Conservation (phyloP, 106 monocot species). For the Gastrodia elata region DNA sequence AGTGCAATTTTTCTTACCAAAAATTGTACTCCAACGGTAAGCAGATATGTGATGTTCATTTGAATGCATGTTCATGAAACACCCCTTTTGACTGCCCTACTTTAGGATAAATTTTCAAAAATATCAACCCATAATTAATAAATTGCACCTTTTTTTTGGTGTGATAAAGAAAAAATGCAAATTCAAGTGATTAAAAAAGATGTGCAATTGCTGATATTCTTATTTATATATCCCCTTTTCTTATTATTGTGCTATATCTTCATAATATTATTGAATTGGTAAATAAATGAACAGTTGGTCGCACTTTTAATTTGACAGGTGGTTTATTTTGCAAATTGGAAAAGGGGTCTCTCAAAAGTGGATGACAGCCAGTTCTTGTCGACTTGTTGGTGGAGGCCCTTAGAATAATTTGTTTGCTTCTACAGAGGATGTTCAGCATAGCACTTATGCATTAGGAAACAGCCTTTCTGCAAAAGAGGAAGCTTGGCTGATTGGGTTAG, state of each 20-base stretch:
- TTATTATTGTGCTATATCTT: neutral
- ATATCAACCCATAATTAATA: neutral
- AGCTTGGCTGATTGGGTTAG: slow-evolving; percentile 80
- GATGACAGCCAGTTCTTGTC: slow-evolving; percentile 33
- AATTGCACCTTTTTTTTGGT: neutral
- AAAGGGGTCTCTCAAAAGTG: slow-evolving; percentile 41
- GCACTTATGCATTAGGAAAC: slow-evolving; percentile 69
- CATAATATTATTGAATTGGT: neutral
- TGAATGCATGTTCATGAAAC: neutral
- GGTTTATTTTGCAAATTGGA: slow-evolving; percentile 96
- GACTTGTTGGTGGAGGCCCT: slow-evolving; percentile 19
- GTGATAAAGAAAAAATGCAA: neutral
- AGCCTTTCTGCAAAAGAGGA: slow-evolving; percentile 76
- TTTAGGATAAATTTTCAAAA: neutral
- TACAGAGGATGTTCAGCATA: slow-evolving; percentile 41
- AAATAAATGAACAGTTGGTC: neutral
- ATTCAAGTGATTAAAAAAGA: neutral
- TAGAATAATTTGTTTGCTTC: slow-evolving; percentile 28
- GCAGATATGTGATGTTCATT: slow-evolving; percentile 3
- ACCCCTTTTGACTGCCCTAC: no score
- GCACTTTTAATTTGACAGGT: slow-evolving; percentile 33
- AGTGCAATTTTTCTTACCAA: slow-evolving; percentile 74
- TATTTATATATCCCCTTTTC: neutral
- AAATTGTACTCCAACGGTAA: slow-evolving; percentile 96
- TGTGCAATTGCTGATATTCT: neutral